These are phyloP conservation scores for Amaranthus palmeri DNA, from an alignment of 148 eudicot genomes.

Conservation along the genomic window DNA sequence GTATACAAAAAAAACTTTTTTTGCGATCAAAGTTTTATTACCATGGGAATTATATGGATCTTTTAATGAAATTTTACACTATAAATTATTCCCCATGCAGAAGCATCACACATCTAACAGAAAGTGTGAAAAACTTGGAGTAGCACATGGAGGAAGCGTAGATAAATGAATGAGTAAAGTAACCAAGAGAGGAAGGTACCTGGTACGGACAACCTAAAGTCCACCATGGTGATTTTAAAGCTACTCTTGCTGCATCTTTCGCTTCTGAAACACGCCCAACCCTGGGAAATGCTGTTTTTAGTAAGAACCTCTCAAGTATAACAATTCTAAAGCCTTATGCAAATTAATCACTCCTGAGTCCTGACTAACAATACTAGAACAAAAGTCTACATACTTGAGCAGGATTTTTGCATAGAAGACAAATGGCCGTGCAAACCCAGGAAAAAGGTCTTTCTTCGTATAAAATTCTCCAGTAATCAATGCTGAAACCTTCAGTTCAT, in stretches of 20 bases:
- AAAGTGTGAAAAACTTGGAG: neutral
- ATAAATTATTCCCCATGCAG: neutral
- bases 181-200: conserved; percentile 23
- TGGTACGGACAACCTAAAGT: conserved; percentile 91
- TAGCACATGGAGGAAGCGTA: neutral
- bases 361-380: neutral
- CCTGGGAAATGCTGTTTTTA: conserved; percentile 30
- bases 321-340: neutral
- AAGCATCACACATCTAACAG: neutral
- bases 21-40: too few species aligned
- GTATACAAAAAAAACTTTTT: too few species aligned
- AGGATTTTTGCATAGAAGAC: conserved; percentile 78
- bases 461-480: conserved; percentile 97
- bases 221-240: conserved; percentile 99
- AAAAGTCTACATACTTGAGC: conserved; percentile 46
- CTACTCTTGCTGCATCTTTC: conserved; percentile 90
- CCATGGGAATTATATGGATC: too few species aligned
- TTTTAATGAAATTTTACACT: too few species aligned
- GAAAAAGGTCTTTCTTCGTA: conserved; percentile 76
- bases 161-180: neutral
- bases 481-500: conserved; percentile 71
- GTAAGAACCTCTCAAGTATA: neutral
- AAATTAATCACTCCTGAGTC: neutral
- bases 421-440: conserved; percentile 96
- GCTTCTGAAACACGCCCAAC: conserved; percentile 85